Base-by-base conservation (phyloP, 202 grass and related monocot genomes). In the Brachypodium distachyon region DNA sequence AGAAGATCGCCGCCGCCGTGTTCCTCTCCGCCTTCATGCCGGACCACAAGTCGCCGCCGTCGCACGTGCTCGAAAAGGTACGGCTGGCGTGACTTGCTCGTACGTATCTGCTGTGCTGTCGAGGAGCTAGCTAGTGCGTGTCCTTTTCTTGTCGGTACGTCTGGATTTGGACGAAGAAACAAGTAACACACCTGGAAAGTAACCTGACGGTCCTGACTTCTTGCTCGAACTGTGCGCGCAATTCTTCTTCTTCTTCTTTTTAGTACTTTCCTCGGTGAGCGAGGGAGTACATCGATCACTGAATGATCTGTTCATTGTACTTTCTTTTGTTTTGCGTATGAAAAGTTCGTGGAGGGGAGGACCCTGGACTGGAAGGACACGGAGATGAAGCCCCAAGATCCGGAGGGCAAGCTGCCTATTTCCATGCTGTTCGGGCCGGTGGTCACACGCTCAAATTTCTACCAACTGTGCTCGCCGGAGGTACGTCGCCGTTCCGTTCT, bases 11-110 rank as follows among this genome's bases (percentile, higher is more conserved):
- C 47, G 86, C 80, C 48, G 86, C 76, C 4, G 92, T 95, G 51
- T 95, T 95, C 74, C 32, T 91, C 40, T 55, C 76, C 39, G 88
- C 88, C 12, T 88, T 86, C 72, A 89, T 89, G 88, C 88, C 92
- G 28, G 86, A 82, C 62, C 56, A 11, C 70, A 29, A 26, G 1
- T 74, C 79, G 14, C 77, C 17, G 58, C 86, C 91, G 29, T 90
- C 91, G 7, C 26, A 82, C 61, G 84, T 87, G 67, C 53, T 86
- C 1, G 82, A 88, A 5, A 67, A 86, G 88, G 91, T 94, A 76
- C 64, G 6, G 6, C 14, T 13, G 3, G 4, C 1, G 12, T 14
- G 53, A 3, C 54, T 28, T 28, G 4, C 14, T 31, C 54, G 53
- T 26, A 25, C 7, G 10, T 11, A 5, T 11, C 32, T 1, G 12